phyloP scores from a whole-genome alignment of 352 stramenopile species.

The Pythium oligandrum region DNA sequence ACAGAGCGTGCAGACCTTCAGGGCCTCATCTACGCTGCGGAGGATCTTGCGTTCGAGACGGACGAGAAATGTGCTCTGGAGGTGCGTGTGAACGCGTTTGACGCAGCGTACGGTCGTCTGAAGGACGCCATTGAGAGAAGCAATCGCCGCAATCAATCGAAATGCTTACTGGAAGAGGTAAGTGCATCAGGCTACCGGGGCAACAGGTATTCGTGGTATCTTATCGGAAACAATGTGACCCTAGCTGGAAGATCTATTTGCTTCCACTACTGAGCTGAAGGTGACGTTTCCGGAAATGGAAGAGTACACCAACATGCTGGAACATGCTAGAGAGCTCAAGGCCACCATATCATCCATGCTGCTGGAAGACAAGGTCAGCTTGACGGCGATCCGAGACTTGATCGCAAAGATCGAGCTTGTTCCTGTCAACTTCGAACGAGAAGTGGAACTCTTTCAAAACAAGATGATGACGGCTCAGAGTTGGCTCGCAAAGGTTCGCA shows the following conservation, averaged over 20 bases:
- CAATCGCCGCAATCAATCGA: slow-evolving; percentile 58
- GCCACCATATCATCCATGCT: slow-evolving; percentile 63
- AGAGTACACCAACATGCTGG: slow-evolving; percentile 39
- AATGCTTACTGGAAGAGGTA: slow-evolving; percentile 55
- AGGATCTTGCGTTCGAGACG: slow-evolving; percentile 50
- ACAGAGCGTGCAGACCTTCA: slow-evolving; percentile 47
- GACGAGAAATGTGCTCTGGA: slow-evolving; percentile 32
- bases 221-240: neutral
- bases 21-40: slow-evolving; percentile 45
- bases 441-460: slow-evolving; percentile 74
- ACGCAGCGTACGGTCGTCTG: slow-evolving; percentile 45
- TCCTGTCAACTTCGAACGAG: slow-evolving; percentile 78
- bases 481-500: slow-evolving; percentile 82
- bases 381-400: slow-evolving; percentile 75
- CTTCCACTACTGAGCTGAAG: slow-evolving; percentile 30
- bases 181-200: neutral
- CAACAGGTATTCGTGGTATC: too few relatives aligned
- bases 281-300: slow-evolving; percentile 63
- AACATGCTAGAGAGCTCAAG: slow-evolving; percentile 58
- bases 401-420: slow-evolving; percentile 78
- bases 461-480: slow-evolving; percentile 84
- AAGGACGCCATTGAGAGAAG: slow-evolving; percentile 65
- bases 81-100: slow-evolving; percentile 43
- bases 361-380: slow-evolving; percentile 74
- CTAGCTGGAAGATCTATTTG: slow-evolving; percentile 44